Evolutionary conservation across 495 filamentous ascomycete genomes (phyloP).

Genomic region (Astrocystis sublimbata): DNA sequence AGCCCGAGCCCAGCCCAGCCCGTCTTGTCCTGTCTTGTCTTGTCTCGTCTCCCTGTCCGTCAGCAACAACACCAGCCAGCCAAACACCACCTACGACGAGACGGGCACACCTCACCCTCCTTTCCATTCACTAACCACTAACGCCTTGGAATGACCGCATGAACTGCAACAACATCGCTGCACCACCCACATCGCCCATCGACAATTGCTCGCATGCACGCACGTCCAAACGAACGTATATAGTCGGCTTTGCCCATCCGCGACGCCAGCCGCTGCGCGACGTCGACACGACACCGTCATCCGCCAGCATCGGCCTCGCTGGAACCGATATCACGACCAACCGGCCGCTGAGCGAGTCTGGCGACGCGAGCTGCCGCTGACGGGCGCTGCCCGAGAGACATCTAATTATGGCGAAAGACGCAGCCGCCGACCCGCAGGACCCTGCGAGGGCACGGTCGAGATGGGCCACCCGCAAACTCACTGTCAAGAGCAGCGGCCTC

Average conservation of each 20-base stretch:
- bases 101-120: conserved; percentile 22
- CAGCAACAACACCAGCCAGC: conserved; percentile 35
- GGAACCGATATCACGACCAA: not conserved
- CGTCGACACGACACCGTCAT: not conserved
- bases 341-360: conserved; percentile 34
- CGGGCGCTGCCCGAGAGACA: conserved; percentile 53
- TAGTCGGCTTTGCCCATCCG: not conserved
- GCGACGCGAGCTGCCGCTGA: conserved; percentile 45
- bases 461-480: conserved; percentile 90
- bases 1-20: conserved; percentile 18
- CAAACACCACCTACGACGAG: no score
- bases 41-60: no score
- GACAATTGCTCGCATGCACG: conserved; percentile 6
- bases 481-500: conserved; percentile 66
- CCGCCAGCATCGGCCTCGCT: not conserved
- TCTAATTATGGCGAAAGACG: conserved; percentile 47
- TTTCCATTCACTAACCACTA: no score
- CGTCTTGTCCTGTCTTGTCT: no score
- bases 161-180: not conserved
- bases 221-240: not conserved
- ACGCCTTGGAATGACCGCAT: not conserved
- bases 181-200: not conserved
- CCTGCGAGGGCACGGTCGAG: conserved; percentile 66
- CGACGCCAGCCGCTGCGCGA: conserved; percentile 1
- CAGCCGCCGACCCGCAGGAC: conserved; percentile 36